phyloP scores from a whole-genome alignment of 2,329 filamentous ascomycete genomes.

The Fusarium beomiforme region DNA sequence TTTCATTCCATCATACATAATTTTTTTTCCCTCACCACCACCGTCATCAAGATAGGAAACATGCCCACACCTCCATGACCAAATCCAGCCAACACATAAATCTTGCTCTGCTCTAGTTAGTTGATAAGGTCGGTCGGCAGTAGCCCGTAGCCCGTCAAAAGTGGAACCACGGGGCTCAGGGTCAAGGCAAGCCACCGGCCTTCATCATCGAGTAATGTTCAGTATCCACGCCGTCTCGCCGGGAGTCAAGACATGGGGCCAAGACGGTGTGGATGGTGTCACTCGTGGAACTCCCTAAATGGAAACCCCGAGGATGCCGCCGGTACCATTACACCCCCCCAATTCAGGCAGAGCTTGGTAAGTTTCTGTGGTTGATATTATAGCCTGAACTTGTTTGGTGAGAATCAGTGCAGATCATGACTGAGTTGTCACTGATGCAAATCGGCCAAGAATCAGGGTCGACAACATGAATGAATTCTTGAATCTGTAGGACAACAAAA shows the following conservation, averaged over 20 bases:
- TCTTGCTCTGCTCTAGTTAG: not conserved
- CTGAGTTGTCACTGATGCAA: not conserved
- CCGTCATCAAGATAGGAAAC: not conserved
- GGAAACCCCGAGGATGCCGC: slow-evolving; percentile 41
- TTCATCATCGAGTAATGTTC: slow-evolving; percentile 24
- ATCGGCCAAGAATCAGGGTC: not conserved
- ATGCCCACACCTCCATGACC: slow-evolving; percentile 6
- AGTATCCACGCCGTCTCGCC: slow-evolving; percentile 25
- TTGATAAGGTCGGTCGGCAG: slow-evolving; percentile 16
- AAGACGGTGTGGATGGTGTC: slow-evolving; percentile 34
- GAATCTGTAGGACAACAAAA: slow-evolving; percentile 1
- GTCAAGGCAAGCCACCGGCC: slow-evolving; percentile 35
- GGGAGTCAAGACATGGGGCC: slow-evolving; percentile 13
- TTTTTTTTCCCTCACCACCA: not conserved
- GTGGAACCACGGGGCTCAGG: slow-evolving; percentile 38
- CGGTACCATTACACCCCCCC: slow-evolving; percentile 3
- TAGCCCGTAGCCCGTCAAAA: slow-evolving; percentile 11
- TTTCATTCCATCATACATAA: not conserved
- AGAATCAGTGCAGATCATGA: slow-evolving; percentile 19
- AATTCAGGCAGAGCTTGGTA: slow-evolving; percentile 4
- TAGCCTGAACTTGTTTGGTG: slow-evolving; percentile 1
- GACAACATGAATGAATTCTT: not conserved
- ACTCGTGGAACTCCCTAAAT: slow-evolving; percentile 33
- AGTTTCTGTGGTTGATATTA: not conserved
- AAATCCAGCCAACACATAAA: not conserved